phyloP scores from a whole-genome alignment of 208 protist genomes.

The Vickermania ingenoplastis region DNA sequence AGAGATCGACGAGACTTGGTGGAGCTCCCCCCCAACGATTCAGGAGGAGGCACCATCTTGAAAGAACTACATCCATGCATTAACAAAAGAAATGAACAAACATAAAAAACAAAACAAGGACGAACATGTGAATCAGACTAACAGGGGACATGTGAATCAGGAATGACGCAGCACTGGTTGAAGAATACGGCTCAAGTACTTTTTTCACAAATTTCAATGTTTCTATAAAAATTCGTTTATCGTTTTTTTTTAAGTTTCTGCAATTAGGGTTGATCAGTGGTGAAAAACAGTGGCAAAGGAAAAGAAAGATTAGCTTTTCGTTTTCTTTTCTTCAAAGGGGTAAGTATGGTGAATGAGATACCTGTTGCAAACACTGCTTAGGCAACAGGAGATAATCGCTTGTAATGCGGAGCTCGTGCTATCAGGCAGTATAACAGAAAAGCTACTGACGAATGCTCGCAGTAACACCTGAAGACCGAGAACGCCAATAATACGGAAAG shows the following conservation, averaged over 20 bases:
- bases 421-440: constrained; percentile 75
- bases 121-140: constrained; percentile 1
- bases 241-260: too few relatives aligned
- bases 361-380: constrained; percentile 43
- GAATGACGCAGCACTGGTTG: constrained; percentile 3
- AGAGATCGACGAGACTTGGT: not conserved
- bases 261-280: too few relatives aligned
- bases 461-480: constrained; percentile 49
- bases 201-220: too few relatives aligned
- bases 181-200: too few relatives aligned
- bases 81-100: constrained; percentile 3
- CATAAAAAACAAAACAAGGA: too few relatives aligned
- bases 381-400: constrained; percentile 27
- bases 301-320: too few relatives aligned
- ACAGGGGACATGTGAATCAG: constrained; percentile 1
- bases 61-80: not conserved
- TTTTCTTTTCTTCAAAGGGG: constrained; percentile 34
- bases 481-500: constrained; percentile 47
- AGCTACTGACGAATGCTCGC: constrained; percentile 55
- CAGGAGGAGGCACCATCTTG: not conserved
- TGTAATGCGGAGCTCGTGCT: constrained; percentile 30
- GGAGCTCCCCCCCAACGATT: not conserved
- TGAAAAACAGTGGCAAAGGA: too few relatives aligned
- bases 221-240: too few relatives aligned
- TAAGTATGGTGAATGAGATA: constrained; percentile 67